Base-by-base conservation (phyloP, 768 basidiomycete species). In the Lepiota venenata region DNA sequence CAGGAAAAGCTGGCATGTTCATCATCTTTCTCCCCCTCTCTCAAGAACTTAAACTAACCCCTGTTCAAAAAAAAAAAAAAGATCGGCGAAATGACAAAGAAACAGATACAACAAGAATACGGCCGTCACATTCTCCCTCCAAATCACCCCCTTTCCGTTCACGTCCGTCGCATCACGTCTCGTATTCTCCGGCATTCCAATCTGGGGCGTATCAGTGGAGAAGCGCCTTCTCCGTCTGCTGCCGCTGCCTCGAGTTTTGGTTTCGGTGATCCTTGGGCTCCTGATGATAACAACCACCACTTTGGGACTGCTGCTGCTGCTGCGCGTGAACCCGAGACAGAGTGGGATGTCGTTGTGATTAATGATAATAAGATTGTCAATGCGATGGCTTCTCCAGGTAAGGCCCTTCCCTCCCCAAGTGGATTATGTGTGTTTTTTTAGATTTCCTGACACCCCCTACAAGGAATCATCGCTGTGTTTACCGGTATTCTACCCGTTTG, bases 401-500 rank as follows among this genome's bases (percentile, higher is more conserved):
- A 20, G 64, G 25, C 25, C 25, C n/a, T n/a, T n/a, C n/a, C n/a
- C n/a, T n/a, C n/a, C n/a, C 25, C 25, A 5, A 57, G 25, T 12
- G n/a, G n/a, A n/a, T n/a, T n/a, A n/a, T n/a, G n/a, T n/a, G n/a
- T n/a, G n/a, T n/a, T n/a, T n/a, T n/a, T n/a, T n/a, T n/a, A n/a
- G n/a, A n/a, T n/a, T n/a, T n/a, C n/a, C n/a, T n/a, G n/a, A n/a
- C n/a, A n/a, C n/a, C 35, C 29, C 22, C 37, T 56, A 2, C 22
- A 61, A 84, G 88, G 87, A 1, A 78, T 85, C 47, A 85, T 97
- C 50, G 79, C 93, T 29, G 89, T 98, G 9, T 96, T 91, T 63
- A 93, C 92, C 0, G 94, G 94, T 0, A 91, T 97, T 35, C 67
- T 97, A 3, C 91, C 89, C 0, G 71, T 94, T 5, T 85, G 84